phyloP scores from a whole-genome alignment of 345 rosid species.

The Litchi chinensis region DNA sequence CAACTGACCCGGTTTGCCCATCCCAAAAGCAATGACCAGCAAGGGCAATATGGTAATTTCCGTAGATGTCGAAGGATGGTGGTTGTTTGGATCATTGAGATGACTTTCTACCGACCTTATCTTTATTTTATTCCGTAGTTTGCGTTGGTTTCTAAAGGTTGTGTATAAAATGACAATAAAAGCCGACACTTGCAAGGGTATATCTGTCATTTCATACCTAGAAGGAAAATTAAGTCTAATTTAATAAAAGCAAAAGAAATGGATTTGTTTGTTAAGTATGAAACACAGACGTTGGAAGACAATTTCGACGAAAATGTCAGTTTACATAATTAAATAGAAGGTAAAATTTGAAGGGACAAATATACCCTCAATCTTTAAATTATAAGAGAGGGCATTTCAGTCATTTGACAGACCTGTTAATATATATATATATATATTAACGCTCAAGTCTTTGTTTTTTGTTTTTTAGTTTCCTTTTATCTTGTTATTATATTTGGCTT shows the following conservation, averaged over 20 bases:
- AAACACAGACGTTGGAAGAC: not conserved
- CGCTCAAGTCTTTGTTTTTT: slow-evolving; percentile 33
- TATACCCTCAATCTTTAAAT: slow-evolving; percentile 13
- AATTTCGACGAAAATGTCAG: slow-evolving; percentile 20
- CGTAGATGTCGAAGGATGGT: slow-evolving; percentile 33
- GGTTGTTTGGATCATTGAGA: slow-evolving; percentile 63
- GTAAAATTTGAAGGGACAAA: not conserved
- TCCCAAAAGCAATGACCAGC: slow-evolving; percentile 11
- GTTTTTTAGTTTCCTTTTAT: not conserved
- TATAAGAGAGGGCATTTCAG: slow-evolving; percentile 18
- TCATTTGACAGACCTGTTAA: slow-evolving; percentile 2
- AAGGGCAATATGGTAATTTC: slow-evolving; percentile 34
- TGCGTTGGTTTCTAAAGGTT: slow-evolving; percentile 46
- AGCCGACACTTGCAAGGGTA: slow-evolving; percentile 10
- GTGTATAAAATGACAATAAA: slow-evolving; percentile 34
- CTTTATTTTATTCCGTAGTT: slow-evolving; percentile 54
- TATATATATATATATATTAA: slow-evolving; percentile 5
- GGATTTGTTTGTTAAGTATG: not conserved
- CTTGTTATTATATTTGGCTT: not conserved
- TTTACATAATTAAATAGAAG: not conserved
- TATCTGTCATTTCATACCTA: slow-evolving; percentile 12
- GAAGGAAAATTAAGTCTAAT: not conserved
- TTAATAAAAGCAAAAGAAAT: not conserved
- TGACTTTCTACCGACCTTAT: slow-evolving; percentile 61
- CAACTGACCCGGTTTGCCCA: slow-evolving; percentile 15